Evolutionary conservation across 352 stramenopile species (phyloP).

Genomic region (Globisporangium perplexum): DNA sequence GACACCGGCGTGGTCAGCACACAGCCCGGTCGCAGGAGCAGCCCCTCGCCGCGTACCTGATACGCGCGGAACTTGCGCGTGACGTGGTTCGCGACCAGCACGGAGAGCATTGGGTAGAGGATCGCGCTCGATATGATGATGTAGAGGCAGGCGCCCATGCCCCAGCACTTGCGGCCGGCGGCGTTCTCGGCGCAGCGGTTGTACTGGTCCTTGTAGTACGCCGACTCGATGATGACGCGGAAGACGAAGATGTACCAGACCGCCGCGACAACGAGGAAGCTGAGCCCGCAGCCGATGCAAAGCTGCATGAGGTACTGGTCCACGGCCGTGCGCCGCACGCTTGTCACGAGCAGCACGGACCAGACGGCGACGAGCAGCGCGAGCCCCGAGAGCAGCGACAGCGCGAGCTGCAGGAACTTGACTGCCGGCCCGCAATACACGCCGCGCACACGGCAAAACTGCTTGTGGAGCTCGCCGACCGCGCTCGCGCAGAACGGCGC

Average conservation of each 20-base stretch:
- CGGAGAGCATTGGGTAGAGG: constrained; percentile 51
- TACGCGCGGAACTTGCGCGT: constrained; percentile 60
- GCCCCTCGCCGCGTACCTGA: too few relatives aligned
- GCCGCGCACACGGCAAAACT: constrained; percentile 68
- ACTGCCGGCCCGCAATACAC: constrained; percentile 65
- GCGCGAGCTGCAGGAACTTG: constrained; percentile 46
- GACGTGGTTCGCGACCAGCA: constrained; percentile 55
- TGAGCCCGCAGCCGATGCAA: constrained; percentile 52
- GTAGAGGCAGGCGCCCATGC: constrained; percentile 60
- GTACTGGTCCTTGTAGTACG: constrained; percentile 80
- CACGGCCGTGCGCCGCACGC: constrained; percentile 46
- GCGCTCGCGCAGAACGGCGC: constrained; percentile 39
- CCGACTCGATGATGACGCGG: constrained; percentile 48
- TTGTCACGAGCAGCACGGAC: constrained; percentile 44
- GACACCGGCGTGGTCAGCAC: not conserved
- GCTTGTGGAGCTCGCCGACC: constrained; percentile 60
- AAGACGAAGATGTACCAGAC: constrained; percentile 76
- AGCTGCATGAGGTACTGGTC: constrained; percentile 71
- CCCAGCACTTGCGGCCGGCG: constrained; percentile 55
- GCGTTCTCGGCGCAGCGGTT: constrained; percentile 63
- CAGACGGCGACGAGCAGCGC: constrained; percentile 44
- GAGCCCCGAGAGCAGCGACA: constrained; percentile 44
- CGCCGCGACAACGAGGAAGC: constrained; percentile 32
- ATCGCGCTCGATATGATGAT: constrained; percentile 41
- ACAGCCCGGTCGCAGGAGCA: too few relatives aligned